Evolutionary conservation across 441 rosid genomes (phyloP).

Genomic region (Francoa sonchifolia): DNA sequence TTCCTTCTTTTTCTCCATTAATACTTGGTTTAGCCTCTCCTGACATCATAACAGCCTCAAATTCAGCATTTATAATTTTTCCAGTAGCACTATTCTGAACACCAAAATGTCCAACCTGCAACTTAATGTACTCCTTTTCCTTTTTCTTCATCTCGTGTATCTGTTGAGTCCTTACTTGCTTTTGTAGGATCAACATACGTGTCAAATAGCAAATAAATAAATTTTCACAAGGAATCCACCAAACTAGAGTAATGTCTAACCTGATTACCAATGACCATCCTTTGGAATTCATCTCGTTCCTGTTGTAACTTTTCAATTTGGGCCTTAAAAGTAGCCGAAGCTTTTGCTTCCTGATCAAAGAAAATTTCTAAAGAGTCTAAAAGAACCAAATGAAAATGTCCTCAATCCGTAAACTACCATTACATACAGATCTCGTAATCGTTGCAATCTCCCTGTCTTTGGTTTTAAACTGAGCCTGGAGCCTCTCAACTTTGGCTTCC

Average conservation of each 20-base stretch:
- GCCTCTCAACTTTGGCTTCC: slow-evolving; percentile 95
- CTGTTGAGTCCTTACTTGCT: slow-evolving; percentile 98
- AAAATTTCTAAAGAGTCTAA: slow-evolving; percentile 7
- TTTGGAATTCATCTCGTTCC: slow-evolving; percentile 95
- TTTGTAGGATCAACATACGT: slow-evolving; percentile 21
- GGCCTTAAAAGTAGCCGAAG: slow-evolving; percentile 74
- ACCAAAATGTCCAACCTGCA: slow-evolving; percentile 47
- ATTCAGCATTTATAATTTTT: too few relatives aligned
- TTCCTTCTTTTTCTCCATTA: too few relatives aligned
- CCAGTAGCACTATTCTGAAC: too few relatives aligned
- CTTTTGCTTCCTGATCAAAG: slow-evolving; percentile 70
- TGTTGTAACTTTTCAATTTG: slow-evolving; percentile 90
- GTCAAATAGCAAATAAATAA: too few relatives aligned
- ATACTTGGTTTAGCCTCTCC: too few relatives aligned
- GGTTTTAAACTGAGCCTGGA: slow-evolving; percentile 61
- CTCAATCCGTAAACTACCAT: slow-evolving; percentile 16
- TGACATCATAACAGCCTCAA: too few relatives aligned
- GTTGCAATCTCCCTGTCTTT: slow-evolving; percentile 97
- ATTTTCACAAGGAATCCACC: too few relatives aligned
- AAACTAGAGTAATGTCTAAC: too few relatives aligned
- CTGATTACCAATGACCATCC: slow-evolving; percentile 98
- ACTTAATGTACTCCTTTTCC: slow-evolving; percentile 90
- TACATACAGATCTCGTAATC: slow-evolving; percentile 71
- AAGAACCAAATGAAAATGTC: too few relatives aligned
- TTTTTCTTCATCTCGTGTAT: slow-evolving; percentile 97